Evolutionary conservation across 306 rosid species (phyloP).

Genomic region (Senna tora): DNA sequence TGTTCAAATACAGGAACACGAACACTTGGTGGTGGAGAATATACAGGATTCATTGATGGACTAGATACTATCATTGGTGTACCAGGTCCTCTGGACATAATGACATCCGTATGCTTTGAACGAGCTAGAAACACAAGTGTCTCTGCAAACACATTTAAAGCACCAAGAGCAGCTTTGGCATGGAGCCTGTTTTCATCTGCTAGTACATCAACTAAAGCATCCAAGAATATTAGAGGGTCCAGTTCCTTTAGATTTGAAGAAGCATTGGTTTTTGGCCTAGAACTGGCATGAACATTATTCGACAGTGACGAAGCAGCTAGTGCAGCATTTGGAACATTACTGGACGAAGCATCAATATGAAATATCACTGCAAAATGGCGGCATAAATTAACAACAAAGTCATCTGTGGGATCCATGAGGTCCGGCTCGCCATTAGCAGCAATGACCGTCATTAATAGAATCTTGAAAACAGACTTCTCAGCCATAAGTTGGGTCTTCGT

Average conservation of each 20-base stretch:
- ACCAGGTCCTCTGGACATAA: slow-evolving; percentile 91
- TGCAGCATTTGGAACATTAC: slow-evolving; percentile 54
- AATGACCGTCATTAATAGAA: slow-evolving; percentile 84
- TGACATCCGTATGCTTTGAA: slow-evolving; percentile 86
- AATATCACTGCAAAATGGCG: slow-evolving; percentile 97
- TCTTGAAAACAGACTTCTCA: slow-evolving; percentile 94
- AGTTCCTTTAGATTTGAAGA: slow-evolving; percentile 91
- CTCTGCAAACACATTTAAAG: slow-evolving; percentile 90
- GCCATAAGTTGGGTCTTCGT: slow-evolving; percentile 99
- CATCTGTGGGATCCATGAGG: slow-evolving; percentile 79
- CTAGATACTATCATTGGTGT: slow-evolving; percentile 99
- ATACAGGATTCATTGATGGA: slow-evolving; percentile 96
- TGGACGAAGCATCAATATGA: slow-evolving; percentile 70
- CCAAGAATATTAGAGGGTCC: slow-evolving; percentile 92
- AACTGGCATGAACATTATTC: slow-evolving; percentile 57
- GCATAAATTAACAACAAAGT: slow-evolving; percentile 84
- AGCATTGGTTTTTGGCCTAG: slow-evolving; percentile 62
- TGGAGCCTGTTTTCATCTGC: slow-evolving; percentile 94
- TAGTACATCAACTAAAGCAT: slow-evolving; percentile 96
- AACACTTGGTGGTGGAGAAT: slow-evolving; percentile 98
- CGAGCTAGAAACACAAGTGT: slow-evolving; percentile 92
- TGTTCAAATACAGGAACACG: slow-evolving; percentile 94
- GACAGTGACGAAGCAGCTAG: slow-evolving; percentile 67
- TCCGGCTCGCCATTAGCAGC: slow-evolving; percentile 92
- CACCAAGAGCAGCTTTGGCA: slow-evolving; percentile 91